phyloP scores from a whole-genome alignment of 176 grass and related monocot genomes.

The Zoysia japonica region DNA sequence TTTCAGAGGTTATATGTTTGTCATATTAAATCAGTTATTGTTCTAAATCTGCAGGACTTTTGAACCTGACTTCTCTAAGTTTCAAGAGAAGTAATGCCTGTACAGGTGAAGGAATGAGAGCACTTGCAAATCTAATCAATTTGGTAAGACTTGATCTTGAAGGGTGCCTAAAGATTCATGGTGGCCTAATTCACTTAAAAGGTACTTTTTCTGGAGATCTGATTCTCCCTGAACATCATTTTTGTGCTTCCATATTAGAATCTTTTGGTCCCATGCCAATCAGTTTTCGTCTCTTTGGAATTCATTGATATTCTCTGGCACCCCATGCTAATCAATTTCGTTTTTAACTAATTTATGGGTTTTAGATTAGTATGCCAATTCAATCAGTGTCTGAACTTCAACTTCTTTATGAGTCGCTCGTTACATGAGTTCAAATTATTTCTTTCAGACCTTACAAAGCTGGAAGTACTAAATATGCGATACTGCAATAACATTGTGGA shows the following conservation, averaged over 20 bases:
- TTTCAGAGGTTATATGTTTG: conserved; percentile 15
- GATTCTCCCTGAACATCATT: neutral
- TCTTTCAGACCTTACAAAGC: conserved; percentile 68
- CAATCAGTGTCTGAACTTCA: neutral
- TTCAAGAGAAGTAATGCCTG: conserved; percentile 79
- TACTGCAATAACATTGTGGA: conserved; percentile 76
- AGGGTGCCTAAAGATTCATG: conserved; percentile 74
- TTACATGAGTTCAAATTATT: conserved; percentile 8
- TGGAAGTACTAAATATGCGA: conserved; percentile 84
- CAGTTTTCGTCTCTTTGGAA: too few species aligned
- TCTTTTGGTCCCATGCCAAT: too few species aligned
- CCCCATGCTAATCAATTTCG: too few species aligned
- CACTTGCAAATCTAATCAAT: conserved; percentile 72
- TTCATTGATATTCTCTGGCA: too few species aligned
- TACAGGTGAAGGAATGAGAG: conserved; percentile 73
- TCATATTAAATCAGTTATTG: conserved; percentile 9
- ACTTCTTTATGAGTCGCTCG: neutral
- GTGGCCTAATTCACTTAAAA: conserved; percentile 81
- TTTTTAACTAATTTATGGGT: neutral
- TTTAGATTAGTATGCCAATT: conserved; percentile 6
- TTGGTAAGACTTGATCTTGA: conserved; percentile 90
- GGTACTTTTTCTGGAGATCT: conserved; percentile 41
- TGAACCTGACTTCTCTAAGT: conserved; percentile 75
- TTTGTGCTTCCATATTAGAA: neutral
- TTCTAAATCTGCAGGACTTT: conserved; percentile 60